phyloP scores from a whole-genome alignment of 805 yeast species.

The Blastobotrys chiropterorum region DNA sequence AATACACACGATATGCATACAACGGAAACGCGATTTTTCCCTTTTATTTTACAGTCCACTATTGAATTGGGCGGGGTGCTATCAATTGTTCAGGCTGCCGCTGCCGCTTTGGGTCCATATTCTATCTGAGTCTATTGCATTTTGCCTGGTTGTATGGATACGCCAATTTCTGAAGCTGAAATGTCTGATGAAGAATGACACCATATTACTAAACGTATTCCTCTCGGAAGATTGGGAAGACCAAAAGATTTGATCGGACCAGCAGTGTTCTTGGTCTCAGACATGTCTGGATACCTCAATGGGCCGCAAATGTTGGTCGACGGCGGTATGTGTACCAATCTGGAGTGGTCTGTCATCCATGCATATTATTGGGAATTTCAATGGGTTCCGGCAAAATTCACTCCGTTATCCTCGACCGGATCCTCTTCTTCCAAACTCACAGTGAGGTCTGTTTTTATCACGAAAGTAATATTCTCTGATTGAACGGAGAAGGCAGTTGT shows the following conservation, averaged over 20 bases:
- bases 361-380: too few relatives aligned
- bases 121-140: conserved; percentile 15
- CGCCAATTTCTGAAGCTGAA: conserved; percentile 9
- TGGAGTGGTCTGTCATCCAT: conserved; percentile 7
- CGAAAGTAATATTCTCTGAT: too few relatives aligned
- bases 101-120: conserved; percentile 13
- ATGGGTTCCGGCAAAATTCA: too few relatives aligned
- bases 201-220: conserved; percentile 7
- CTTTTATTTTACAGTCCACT: too few relatives aligned
- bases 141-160: conserved; percentile 14
- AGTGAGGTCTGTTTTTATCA: too few relatives aligned
- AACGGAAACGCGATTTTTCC: too few relatives aligned
- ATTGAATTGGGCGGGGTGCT: conserved; percentile 17
- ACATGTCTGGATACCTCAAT: conserved; percentile 12
- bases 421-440: too few relatives aligned
- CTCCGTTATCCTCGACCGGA: too few relatives aligned
- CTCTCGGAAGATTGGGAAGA: conserved; percentile 20
- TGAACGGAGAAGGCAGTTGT: too few relatives aligned
- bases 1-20: too few relatives aligned
- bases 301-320: conserved; percentile 15
- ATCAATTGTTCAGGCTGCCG: conserved; percentile 16
- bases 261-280: conserved; percentile 20
- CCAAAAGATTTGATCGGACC: conserved; percentile 24
- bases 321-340: conserved; percentile 12
- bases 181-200: conserved; percentile 1